These are phyloP conservation scores for Chlamydomonas sphaeroides DNA, from an alignment of 139 green algal genomes.

Conservation along the genomic window DNA sequence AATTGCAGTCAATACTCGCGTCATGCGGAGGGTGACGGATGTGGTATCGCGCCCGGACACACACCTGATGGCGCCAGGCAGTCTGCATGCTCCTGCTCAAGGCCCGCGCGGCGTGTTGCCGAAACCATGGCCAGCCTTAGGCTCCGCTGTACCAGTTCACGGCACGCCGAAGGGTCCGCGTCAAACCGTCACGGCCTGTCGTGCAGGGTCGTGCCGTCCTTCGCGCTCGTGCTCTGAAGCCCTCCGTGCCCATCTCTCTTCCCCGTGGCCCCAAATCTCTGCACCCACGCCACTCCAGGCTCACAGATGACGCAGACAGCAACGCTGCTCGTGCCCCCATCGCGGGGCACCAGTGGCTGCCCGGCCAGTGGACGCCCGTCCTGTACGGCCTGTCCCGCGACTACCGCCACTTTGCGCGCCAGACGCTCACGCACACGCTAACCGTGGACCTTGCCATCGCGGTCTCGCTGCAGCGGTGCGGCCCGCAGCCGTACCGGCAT, in stretches of 20 bases:
- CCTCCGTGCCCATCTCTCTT: too few species aligned
- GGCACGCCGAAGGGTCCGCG: background rate
- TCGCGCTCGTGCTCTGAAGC: too few species aligned
- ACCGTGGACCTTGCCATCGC: constrained; percentile 33
- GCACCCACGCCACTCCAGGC: background rate
- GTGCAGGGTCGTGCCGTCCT: too few species aligned
- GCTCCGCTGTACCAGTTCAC: background rate
- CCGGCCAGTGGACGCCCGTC: constrained; percentile 26
- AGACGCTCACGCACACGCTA: constrained; percentile 5
- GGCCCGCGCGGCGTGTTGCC: too few species aligned
- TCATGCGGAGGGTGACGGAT: too few species aligned
- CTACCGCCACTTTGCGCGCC: background rate
- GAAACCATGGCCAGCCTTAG: background rate
- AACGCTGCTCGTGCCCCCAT: background rate
- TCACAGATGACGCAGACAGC: background rate
- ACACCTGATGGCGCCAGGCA: too few species aligned
- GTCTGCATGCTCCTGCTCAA: too few species aligned
- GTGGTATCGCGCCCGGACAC: too few species aligned
- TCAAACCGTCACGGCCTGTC: too few species aligned
- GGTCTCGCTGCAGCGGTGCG: constrained; percentile 20
- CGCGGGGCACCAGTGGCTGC: constrained; percentile 15
- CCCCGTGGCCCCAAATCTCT: background rate
- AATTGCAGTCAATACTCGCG: too few species aligned
- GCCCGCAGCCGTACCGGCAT: too few species aligned
- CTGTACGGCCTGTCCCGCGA: constrained; percentile 17